Evolutionary conservation across 139 green algal genomes (phyloP), one percentile per base, ranked within the genome.

Genomic region (Pleodorina starrii): DNA sequence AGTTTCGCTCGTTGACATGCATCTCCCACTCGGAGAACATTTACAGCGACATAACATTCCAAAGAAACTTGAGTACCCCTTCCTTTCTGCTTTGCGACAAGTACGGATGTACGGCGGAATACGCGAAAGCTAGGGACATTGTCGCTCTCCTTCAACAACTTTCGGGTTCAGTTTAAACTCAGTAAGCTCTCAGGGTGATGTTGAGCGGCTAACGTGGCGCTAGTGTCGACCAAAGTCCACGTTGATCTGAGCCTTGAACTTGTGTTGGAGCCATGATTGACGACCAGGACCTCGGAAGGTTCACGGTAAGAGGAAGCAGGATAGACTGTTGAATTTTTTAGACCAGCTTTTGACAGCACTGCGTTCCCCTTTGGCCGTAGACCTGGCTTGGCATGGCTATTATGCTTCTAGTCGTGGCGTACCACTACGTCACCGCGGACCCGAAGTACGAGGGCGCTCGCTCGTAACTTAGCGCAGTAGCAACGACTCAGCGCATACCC

Each of bases 361-460:
- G n/a, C 27, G 40, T 51, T 42, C 29, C 29, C 5, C 16, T 80
- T n/a, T 51, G 35, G 17, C 11, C 27, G 92, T 93, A 98, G 94
- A 97, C 94, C 90, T 91, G 94, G 60, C 88, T 98, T 1, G 96
- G 95, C 50, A 85, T 98, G 27, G 19, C 92, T 0, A 94, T 98
- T 44, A 94, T 97, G 79, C 66, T 94, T 17, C 90, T 97, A 16
- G 71, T 98, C 0, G 88, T 98, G 38, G 84, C 85, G 1, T 98
- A 98, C 89, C 95, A 98, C 91, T 96, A 95, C 93, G 87, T 91
- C n/a, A 90, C 91, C 35, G 91, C 91, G 32, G 88, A 87, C 32
- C 84, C 93, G 1, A 92, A 93, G n/a, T 89, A 84, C 48, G 82
- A 86, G 75, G 71, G 92, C 29, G 54, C 78, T 50, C 21, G 85